Evolutionary conservation across 192 early-diverging fungal genomes (phyloP).

Genomic region (Mortierella claussenii): DNA sequence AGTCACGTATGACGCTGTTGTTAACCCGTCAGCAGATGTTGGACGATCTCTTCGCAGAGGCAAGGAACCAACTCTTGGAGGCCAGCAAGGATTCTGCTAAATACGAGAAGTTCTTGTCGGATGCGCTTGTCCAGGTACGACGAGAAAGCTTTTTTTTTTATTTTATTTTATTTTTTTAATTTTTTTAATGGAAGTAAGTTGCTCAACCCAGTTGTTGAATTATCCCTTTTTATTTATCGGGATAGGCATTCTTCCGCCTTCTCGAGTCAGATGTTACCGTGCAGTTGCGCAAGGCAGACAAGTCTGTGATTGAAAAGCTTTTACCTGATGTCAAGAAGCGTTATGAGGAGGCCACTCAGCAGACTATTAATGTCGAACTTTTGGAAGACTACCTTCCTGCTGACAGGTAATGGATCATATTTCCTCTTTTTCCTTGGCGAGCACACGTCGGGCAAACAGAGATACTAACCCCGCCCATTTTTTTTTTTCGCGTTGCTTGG

Average conservation of each 20-base stretch:
- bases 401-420: conserved; percentile 57
- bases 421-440: too few species aligned
- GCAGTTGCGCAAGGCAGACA: conserved; percentile 77
- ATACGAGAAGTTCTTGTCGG: conserved; percentile 73
- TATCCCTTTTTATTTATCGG: background rate
- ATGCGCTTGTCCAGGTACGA: conserved; percentile 82
- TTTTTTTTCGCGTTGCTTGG: too few species aligned
- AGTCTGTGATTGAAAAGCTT: conserved; percentile 66
- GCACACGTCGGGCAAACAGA: too few species aligned
- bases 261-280: conserved; percentile 83
- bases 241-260: conserved; percentile 81
- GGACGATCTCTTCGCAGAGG: conserved; percentile 82
- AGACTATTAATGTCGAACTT: conserved; percentile 61
- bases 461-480: too few species aligned
- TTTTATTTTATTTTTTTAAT: too few species aligned
- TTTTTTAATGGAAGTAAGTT: too few species aligned
- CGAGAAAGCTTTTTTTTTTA: too few species aligned
- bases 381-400: conserved; percentile 75
- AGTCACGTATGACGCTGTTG: conserved; percentile 90
- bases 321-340: conserved; percentile 58
- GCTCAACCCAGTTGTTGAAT: too few species aligned
- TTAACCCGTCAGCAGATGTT: conserved; percentile 90
- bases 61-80: conserved; percentile 67
- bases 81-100: conserved; percentile 66
- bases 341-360: conserved; percentile 68